These are phyloP conservation scores for Debaryomyces fabryi DNA, from an alignment of 1,139 yeast species.

Conservation along the genomic window DNA sequence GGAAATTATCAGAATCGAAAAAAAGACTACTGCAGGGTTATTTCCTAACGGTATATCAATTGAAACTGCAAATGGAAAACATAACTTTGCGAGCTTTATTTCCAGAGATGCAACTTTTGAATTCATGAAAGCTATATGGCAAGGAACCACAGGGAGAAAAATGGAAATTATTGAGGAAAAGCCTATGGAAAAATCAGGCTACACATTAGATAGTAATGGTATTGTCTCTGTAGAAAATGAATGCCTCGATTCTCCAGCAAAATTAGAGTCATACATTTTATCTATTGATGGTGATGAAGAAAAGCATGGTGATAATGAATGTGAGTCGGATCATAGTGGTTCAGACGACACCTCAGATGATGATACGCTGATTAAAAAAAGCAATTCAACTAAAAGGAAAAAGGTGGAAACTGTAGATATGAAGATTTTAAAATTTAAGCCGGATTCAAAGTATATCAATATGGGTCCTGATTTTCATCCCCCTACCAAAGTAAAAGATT, in stretches of 20 bases:
- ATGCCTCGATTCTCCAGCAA: constrained; percentile 15
- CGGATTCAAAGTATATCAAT: constrained; percentile 34
- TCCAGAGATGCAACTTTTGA: constrained; percentile 80
- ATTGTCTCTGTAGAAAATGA: constrained; percentile 11
- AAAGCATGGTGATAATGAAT: constrained; percentile 15
- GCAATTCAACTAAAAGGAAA: constrained; percentile 4
- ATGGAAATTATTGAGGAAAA: constrained; percentile 15
- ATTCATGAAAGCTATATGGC: constrained; percentile 66
- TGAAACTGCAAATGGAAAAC: constrained; percentile 68
- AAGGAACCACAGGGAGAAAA: constrained; percentile 28
- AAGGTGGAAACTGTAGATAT: constrained; percentile 11
- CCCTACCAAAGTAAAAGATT: constrained; percentile 31
- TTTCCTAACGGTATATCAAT: constrained; percentile 88
- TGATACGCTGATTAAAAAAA: constrained; percentile 2
- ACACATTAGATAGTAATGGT: constrained; percentile 13
- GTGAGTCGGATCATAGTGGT: constrained; percentile 11
- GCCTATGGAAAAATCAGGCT: constrained; percentile 9
- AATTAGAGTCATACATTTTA: constrained; percentile 34
- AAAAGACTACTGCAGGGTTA: constrained; percentile 81
- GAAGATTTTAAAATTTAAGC: constrained; percentile 31
- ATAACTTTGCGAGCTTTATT: constrained; percentile 84
- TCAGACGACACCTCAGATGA: constrained; percentile 10
- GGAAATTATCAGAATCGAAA: constrained; percentile 75
- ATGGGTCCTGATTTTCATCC: constrained; percentile 42
- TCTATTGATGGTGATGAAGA: constrained; percentile 36